Conservation (phyloP, 192 early-diverging fungal genomes). For the Gonapodya sp. region DNA sequence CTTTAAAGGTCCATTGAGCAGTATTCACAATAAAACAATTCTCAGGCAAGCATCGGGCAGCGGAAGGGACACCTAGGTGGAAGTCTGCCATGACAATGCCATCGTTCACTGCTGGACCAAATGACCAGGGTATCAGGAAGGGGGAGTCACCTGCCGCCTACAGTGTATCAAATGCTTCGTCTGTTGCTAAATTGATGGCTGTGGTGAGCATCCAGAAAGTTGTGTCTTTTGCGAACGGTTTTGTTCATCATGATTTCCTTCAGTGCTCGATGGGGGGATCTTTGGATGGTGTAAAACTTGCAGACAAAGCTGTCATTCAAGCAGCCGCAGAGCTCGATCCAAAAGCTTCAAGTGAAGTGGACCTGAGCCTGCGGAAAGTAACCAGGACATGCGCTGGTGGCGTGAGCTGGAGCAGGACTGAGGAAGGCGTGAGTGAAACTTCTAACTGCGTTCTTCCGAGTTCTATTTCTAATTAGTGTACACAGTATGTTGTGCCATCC, state of each 20-base stretch:
- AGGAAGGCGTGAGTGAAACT: not conserved
- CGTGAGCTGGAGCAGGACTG: not conserved
- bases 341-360: not conserved
- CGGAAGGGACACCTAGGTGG: not conserved
- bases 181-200: not conserved
- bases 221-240: not conserved
- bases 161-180: not conserved
- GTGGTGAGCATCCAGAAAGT: not conserved
- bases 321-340: not conserved
- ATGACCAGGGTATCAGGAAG: not conserved
- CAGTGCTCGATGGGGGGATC: slow-evolving; percentile 6
- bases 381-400: not conserved
- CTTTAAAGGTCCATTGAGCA: no score
- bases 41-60: no score
- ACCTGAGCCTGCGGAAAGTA: slow-evolving; percentile 1
- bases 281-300: not conserved
- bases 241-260: not conserved
- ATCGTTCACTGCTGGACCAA: not conserved
- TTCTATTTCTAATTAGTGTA: not conserved
- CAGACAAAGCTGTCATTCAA: not conserved
- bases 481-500: not conserved
- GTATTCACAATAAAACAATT: no score
- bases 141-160: slow-evolving; percentile 6
- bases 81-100: not conserved
- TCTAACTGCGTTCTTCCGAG: not conserved